phyloP scores from a whole-genome alignment of 768 basidiomycete species.

The Amanita thiersii region DNA sequence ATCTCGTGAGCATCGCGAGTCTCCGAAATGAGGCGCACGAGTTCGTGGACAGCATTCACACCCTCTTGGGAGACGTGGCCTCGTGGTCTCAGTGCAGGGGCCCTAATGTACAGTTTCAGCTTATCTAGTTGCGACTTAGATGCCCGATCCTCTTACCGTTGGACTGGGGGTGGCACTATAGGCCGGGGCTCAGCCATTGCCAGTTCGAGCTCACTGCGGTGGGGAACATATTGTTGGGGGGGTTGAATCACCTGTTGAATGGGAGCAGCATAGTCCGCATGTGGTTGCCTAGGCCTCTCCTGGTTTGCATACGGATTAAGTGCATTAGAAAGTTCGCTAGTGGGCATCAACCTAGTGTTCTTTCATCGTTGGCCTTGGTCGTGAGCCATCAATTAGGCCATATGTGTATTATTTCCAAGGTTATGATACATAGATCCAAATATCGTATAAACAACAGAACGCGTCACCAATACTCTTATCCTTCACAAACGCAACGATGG shows the following conservation, averaged over 20 bases:
- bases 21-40: conserved; percentile 48
- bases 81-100: conserved; percentile 9
- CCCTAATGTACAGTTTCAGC: conserved; percentile 6
- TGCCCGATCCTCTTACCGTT: conserved; percentile 28
- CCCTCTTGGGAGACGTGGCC: conserved; percentile 25
- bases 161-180: conserved; percentile 24
- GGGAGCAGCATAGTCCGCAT: conserved; percentile 16
- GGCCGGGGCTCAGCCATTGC: conserved; percentile 46
- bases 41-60: conserved; percentile 46
- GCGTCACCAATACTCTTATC: conserved; percentile 31
- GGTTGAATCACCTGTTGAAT: conserved; percentile 19
- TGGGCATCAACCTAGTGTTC: conserved; percentile 45
- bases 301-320: conserved; percentile 62
- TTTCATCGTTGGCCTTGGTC: conserved; percentile 10
- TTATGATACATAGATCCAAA: conserved; percentile 9
- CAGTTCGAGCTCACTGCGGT: conserved; percentile 58
- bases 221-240: conserved; percentile 37
- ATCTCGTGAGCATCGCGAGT: conserved; percentile 53
- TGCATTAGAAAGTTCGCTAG: conserved; percentile 73
- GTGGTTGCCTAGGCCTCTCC: conserved; percentile 22
- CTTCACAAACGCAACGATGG: conserved; percentile 27
- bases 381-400: neutral
- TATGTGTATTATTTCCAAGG: conserved; percentile 6
- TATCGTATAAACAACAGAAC: conserved; percentile 18
- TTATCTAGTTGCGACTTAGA: conserved; percentile 8